Evolutionary conservation across 257 asterid species (phyloP).

Genomic region (Leptodermis oblonga): DNA sequence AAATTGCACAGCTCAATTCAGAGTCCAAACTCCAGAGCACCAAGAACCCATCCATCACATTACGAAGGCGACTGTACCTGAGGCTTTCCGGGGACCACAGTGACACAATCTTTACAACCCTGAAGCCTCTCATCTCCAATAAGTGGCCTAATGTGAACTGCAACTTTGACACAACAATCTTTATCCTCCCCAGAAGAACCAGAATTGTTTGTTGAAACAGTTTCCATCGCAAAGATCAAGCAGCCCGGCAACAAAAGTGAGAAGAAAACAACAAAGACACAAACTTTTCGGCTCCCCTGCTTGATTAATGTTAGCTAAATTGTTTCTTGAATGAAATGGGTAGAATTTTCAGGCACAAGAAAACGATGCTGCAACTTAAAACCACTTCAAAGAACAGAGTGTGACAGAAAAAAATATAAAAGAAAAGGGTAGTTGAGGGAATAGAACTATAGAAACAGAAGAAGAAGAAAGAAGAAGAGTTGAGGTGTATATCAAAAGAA

Average conservation of each 20-base stretch:
- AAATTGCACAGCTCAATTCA: slow-evolving; percentile 21
- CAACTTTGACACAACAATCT: slow-evolving; percentile 97
- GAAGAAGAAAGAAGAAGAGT: slow-evolving; percentile 17
- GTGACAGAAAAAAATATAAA: slow-evolving; percentile 1
- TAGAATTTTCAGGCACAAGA: slow-evolving; percentile 39
- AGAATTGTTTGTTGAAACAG: slow-evolving; percentile 24
- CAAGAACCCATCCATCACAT: slow-evolving; percentile 38
- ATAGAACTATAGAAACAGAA: slow-evolving; percentile 17
- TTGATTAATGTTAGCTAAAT: neutral
- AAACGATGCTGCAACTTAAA: slow-evolving; percentile 53
- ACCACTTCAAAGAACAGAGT: slow-evolving; percentile 17
- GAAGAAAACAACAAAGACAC: slow-evolving; percentile 7
- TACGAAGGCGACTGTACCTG: slow-evolving; percentile 56
- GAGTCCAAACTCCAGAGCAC: neutral
- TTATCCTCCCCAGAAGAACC: slow-evolving; percentile 59
- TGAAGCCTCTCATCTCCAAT: slow-evolving; percentile 94
- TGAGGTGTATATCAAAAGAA: slow-evolving; percentile 18
- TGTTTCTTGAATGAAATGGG: slow-evolving; percentile 21
- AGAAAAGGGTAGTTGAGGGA: slow-evolving; percentile 66
- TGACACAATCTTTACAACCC: slow-evolving; percentile 95
- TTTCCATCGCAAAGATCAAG: slow-evolving; percentile 47
- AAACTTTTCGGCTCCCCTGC: slow-evolving; percentile 10
- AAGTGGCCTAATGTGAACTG: slow-evolving; percentile 92
- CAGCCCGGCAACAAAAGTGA: slow-evolving; percentile 6
- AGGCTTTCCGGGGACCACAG: slow-evolving; percentile 77